A percentile compares a stretch with the other conserved stretches of the same genome.
Conservation (phyloP, 257 asterid species). For the Nicotiana tabacum region DNA sequence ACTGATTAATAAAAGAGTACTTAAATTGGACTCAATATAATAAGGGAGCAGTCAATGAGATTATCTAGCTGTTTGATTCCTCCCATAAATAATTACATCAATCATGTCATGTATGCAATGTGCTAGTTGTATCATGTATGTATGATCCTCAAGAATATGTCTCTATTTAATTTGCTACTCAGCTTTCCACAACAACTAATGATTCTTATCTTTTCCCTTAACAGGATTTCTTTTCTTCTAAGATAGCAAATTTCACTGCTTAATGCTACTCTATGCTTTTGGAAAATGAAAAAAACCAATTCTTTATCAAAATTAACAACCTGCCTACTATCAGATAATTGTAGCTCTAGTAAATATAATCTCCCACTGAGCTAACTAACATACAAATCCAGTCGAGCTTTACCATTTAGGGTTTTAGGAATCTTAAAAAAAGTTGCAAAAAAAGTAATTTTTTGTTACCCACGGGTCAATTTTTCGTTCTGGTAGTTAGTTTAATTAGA, state of each 20-base stretch:
- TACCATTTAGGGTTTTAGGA: background rate
- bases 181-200: background rate
- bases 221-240: background rate
- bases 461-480: background rate
- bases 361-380: background rate
- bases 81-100: background rate
- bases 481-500: too few relatives aligned
- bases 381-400: background rate
- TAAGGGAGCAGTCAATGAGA: background rate
- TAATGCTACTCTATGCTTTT: background rate
- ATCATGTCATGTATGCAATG: conserved; percentile 4
- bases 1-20: background rate
- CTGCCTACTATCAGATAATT: background rate
- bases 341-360: background rate
- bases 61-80: background rate
- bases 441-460: background rate
- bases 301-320: background rate
- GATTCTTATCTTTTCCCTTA: background rate
- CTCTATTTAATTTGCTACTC: background rate
- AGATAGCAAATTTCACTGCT: conserved; percentile 3
- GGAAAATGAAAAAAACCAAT: background rate
- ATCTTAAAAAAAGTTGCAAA: background rate
- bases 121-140: background rate
- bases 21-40: background rate
- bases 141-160: background rate